Percentiles rank a stretch among this genome's conserved stretches.
Evolutionary conservation across 2,329 filamentous ascomycete species (phyloP).

Genomic region (Chrysosphaeria jannelii): DNA sequence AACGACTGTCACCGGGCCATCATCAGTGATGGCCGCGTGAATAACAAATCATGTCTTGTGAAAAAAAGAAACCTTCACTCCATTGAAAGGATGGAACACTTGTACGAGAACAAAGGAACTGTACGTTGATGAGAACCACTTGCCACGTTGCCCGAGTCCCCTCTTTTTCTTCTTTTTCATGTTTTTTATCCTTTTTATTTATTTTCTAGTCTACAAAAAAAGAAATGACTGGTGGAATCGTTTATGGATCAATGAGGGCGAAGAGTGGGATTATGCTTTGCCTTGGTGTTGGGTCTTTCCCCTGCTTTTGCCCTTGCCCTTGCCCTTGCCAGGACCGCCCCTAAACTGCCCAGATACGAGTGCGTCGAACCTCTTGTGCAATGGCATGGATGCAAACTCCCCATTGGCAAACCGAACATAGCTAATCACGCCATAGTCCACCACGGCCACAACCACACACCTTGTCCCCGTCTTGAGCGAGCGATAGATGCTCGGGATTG

Average conservation of each 20-base stretch:
- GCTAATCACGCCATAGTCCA: slow-evolving; percentile 72
- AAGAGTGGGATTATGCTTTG: not conserved
- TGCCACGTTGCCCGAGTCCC: no score
- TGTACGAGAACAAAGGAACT: no score
- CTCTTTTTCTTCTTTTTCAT: not conserved
- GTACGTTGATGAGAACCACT: no score
- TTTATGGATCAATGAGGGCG: no score
- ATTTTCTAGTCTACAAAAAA: no score
- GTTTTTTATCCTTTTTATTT: not conserved
- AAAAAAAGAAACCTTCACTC: no score
- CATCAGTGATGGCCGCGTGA: no score
- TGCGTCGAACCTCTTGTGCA: slow-evolving; percentile 29
- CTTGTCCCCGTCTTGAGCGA: slow-evolving; percentile 60
- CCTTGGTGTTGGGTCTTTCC: slow-evolving; percentile 3
- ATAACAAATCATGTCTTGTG: no score
- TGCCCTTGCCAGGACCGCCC: slow-evolving; percentile 5
- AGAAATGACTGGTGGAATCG: no score
- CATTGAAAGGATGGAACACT: no score
- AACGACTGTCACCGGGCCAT: no score
- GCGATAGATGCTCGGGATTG: slow-evolving; percentile 24
- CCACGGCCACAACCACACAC: slow-evolving; percentile 61
- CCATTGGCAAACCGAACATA: slow-evolving; percentile 59
- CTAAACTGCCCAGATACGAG: slow-evolving; percentile 9
- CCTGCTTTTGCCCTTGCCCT: slow-evolving; percentile 5
- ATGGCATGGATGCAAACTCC: slow-evolving; percentile 43